Percentiles rank a stretch among this genome's conserved stretches.
phyloP scores from a whole-genome alignment of 805 yeast species.

The Ogataea saltuana region DNA sequence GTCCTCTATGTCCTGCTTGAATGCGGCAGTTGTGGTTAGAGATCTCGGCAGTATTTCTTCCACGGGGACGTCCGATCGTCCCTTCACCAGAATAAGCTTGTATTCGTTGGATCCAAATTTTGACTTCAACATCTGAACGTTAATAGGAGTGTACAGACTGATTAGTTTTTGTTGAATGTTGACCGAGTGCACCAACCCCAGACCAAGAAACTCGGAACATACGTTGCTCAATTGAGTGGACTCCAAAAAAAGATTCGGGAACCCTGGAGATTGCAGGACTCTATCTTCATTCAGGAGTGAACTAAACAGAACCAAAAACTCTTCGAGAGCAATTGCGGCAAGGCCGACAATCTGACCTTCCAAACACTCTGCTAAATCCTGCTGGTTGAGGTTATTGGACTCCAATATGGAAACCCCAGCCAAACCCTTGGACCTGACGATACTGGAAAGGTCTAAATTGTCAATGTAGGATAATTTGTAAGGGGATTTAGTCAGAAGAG shows the following conservation, averaged over 20 bases:
- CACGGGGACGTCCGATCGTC: conserved; percentile 65
- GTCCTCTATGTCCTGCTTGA: conserved; percentile 11
- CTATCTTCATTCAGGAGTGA: conserved; percentile 17
- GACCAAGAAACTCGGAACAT: conserved; percentile 42
- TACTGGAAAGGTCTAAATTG: conserved; percentile 4
- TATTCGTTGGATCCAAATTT: conserved; percentile 25
- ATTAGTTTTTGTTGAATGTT: conserved; percentile 40
- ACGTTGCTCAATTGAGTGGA: conserved; percentile 16
- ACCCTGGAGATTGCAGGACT: conserved; percentile 1
- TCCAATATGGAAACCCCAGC: conserved; percentile 39
- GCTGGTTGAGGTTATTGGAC: conserved; percentile 34
- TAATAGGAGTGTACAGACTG: conserved; percentile 58
- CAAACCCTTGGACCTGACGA: conserved; percentile 34
- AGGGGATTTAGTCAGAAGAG: conserved; percentile 43
- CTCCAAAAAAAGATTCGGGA: conserved; percentile 32
- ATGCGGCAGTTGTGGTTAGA: conserved; percentile 12
- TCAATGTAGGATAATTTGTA: conserved; percentile 41
- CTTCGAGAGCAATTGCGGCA: conserved; percentile 34
- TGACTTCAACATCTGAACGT: conserved; percentile 15
- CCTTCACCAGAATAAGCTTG: conserved; percentile 51
- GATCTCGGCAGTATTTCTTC: conserved; percentile 38
- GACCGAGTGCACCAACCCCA: conserved; percentile 69
- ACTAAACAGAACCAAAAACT: conserved; percentile 16
- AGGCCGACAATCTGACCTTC: conserved; percentile 47
- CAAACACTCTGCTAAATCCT: conserved; percentile 37